Conservation (phyloP, 805 yeast species). For the Ogataea angusta region DNA sequence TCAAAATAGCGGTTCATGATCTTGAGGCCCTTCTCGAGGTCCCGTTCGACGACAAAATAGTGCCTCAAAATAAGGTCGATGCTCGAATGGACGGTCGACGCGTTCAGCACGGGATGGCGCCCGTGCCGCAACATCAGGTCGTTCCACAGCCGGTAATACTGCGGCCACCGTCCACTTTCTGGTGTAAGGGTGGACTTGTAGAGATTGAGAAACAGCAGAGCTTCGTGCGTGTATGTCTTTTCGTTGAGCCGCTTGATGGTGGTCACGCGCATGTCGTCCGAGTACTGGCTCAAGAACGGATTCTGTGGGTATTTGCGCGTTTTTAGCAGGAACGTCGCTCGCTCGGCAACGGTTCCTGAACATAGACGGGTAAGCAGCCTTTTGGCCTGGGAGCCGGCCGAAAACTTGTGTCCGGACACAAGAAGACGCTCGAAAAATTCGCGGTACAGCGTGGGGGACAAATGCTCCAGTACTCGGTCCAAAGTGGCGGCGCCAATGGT, state of each 20-base stretch:
- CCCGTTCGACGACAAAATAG: slow-evolving; percentile 9
- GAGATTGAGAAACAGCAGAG: slow-evolving; percentile 13
- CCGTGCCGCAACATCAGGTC: slow-evolving; percentile 11
- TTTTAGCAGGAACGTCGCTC: slow-evolving; percentile 6
- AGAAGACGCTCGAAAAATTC: slow-evolving; percentile 9
- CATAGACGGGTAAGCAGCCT: slow-evolving; percentile 11
- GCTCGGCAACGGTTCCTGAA: slow-evolving; percentile 13
- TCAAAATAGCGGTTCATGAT: slow-evolving; percentile 15
- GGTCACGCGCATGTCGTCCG: slow-evolving; percentile 17
- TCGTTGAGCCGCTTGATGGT: slow-evolving; percentile 20
- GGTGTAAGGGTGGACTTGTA: slow-evolving; percentile 7
- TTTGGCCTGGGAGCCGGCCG: background rate
- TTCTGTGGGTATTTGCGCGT: background rate
- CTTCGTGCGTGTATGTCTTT: slow-evolving; percentile 12
- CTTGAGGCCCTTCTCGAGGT: slow-evolving; percentile 16
- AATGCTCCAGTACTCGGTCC: slow-evolving; percentile 1
- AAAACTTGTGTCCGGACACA: slow-evolving; percentile 9
- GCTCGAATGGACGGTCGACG: slow-evolving; percentile 4
- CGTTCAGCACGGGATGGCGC: slow-evolving; percentile 7
- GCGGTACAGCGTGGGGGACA: background rate
- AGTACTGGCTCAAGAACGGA: slow-evolving; percentile 9
- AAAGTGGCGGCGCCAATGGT: slow-evolving; percentile 2
- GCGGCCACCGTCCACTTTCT: background rate
- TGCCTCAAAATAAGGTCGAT: slow-evolving; percentile 13
- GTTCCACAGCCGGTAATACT: slow-evolving; percentile 9